Conservation (phyloP, 2,329 filamentous ascomycete species). For the Ramularia endophylla region DNA sequence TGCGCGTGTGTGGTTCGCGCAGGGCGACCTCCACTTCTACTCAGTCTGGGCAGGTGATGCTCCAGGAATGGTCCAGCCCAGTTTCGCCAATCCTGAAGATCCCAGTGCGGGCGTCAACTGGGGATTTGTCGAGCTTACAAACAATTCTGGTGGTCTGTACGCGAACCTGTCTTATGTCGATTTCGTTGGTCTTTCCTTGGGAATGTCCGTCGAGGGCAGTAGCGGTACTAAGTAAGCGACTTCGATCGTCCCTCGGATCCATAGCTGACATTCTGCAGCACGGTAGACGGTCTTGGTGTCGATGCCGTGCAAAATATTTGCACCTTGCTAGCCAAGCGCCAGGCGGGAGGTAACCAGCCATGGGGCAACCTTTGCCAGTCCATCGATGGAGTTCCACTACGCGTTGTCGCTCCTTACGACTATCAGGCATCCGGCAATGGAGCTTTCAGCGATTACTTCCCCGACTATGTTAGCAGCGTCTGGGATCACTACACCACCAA, state of each 20-base stretch:
- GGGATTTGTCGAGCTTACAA: constrained; percentile 42
- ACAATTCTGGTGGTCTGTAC: constrained; percentile 39
- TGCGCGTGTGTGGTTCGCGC: constrained; percentile 44
- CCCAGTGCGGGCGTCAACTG: constrained; percentile 37
- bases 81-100: constrained; percentile 35
- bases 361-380: constrained; percentile 58
- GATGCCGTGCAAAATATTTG: constrained; percentile 54
- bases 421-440: constrained; percentile 39
- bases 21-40: constrained; percentile 39
- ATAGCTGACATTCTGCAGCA: constrained; percentile 21
- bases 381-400: constrained; percentile 32
- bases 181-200: constrained; percentile 41
- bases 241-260: no score
- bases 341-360: constrained; percentile 48
- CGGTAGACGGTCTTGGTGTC: constrained; percentile 53
- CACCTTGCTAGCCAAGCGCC: constrained; percentile 49
- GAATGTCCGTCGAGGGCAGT: constrained; percentile 48
- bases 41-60: constrained; percentile 33
- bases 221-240: constrained; percentile 31
- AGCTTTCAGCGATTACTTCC: constrained; percentile 47
- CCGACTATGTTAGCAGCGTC: constrained; percentile 46
- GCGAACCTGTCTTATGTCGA: constrained; percentile 35
- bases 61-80: constrained; percentile 43
- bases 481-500: constrained; percentile 44
- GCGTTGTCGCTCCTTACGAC: constrained; percentile 38